Percentiles rank a stretch among this genome's conserved stretches.
Evolutionary conservation across 2,329 filamentous ascomycete genomes (phyloP).

Genomic region (Fusarium agapanthi): DNA sequence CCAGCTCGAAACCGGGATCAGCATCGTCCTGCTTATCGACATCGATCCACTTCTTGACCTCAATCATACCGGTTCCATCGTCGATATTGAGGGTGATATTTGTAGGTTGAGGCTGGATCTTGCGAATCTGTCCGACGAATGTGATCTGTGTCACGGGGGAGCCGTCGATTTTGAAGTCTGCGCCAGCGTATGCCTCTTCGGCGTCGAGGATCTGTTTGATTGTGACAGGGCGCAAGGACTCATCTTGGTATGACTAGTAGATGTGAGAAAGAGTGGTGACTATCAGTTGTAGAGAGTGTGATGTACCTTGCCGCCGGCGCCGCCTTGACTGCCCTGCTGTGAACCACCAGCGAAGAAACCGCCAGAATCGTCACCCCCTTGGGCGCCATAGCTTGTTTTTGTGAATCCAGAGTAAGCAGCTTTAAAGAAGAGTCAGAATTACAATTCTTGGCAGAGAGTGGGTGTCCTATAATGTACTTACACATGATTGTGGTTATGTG

Average conservation of each 20-base stretch:
- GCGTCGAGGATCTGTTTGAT: slow-evolving; percentile 94
- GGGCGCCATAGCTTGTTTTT: slow-evolving; percentile 59
- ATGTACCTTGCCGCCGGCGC: slow-evolving; percentile 54
- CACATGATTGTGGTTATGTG: slow-evolving; percentile 46
- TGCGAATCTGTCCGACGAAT: slow-evolving; percentile 90
- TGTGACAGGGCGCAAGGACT: slow-evolving; percentile 91
- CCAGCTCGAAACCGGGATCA: slow-evolving; percentile 68
- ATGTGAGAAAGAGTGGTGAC: slow-evolving; percentile 8
- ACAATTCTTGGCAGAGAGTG: neutral
- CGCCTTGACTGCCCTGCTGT: slow-evolving; percentile 65
- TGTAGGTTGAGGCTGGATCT: slow-evolving; percentile 84
- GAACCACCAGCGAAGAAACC: slow-evolving; percentile 69
- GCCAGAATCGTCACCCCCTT: slow-evolving; percentile 67
- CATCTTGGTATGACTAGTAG: slow-evolving; percentile 71
- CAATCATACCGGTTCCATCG: slow-evolving; percentile 91
- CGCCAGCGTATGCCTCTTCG: slow-evolving; percentile 74
- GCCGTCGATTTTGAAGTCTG: slow-evolving; percentile 86
- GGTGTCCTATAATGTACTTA: slow-evolving; percentile 30
- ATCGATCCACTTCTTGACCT: slow-evolving; percentile 90
- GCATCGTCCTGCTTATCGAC: slow-evolving; percentile 61
- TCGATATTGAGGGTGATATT: slow-evolving; percentile 94
- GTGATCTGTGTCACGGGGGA: slow-evolving; percentile 75
- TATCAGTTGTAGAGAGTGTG: neutral
- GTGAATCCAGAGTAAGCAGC: slow-evolving; percentile 61
- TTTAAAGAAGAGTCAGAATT: slow-evolving; percentile 34